phyloP scores from a whole-genome alignment of 805 yeast species.

The Starmera quercuum region DNA sequence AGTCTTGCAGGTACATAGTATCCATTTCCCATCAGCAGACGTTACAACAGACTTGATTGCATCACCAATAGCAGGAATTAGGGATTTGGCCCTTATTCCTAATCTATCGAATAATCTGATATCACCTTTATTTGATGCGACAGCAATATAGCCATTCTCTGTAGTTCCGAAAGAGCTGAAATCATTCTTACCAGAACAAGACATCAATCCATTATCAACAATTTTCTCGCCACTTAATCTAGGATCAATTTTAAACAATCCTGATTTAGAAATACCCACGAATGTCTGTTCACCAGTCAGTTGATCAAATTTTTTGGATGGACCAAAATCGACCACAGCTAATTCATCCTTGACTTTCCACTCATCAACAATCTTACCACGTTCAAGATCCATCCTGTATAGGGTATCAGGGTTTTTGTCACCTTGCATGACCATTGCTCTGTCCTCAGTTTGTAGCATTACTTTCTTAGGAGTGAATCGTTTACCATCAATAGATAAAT shows the following conservation, averaged over 20 bases:
- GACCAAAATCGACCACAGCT: slow-evolving; percentile 53
- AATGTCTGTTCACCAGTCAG: slow-evolving; percentile 67
- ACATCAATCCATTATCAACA: slow-evolving; percentile 47
- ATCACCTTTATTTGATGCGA: slow-evolving; percentile 70
- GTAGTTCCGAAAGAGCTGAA: slow-evolving; percentile 66
- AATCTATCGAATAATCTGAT: slow-evolving; percentile 64
- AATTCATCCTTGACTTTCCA: slow-evolving; percentile 52
- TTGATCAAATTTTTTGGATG: slow-evolving; percentile 68
- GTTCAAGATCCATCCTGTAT: slow-evolving; percentile 70
- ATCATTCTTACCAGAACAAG: slow-evolving; percentile 45
- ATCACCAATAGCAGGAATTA: slow-evolving; percentile 80
- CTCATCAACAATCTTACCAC: slow-evolving; percentile 81
- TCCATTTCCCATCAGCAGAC: slow-evolving; percentile 75
- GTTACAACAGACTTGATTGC: slow-evolving; percentile 58
- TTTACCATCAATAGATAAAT: slow-evolving; percentile 45
- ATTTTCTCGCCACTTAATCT: slow-evolving; percentile 53
- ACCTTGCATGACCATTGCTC: slow-evolving; percentile 58
- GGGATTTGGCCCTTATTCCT: slow-evolving; percentile 72
- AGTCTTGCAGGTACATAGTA: slow-evolving; percentile 71
- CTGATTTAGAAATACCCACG: slow-evolving; percentile 57
- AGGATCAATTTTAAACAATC: slow-evolving; percentile 76
- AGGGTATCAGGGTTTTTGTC: slow-evolving; percentile 35
- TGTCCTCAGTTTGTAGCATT: slow-evolving; percentile 74
- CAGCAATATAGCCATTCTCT: slow-evolving; percentile 65
- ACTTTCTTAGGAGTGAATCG: slow-evolving; percentile 49